phyloP scores from a whole-genome alignment of 2,329 filamentous ascomycete species.

The Colletotrichum eleusines region DNA sequence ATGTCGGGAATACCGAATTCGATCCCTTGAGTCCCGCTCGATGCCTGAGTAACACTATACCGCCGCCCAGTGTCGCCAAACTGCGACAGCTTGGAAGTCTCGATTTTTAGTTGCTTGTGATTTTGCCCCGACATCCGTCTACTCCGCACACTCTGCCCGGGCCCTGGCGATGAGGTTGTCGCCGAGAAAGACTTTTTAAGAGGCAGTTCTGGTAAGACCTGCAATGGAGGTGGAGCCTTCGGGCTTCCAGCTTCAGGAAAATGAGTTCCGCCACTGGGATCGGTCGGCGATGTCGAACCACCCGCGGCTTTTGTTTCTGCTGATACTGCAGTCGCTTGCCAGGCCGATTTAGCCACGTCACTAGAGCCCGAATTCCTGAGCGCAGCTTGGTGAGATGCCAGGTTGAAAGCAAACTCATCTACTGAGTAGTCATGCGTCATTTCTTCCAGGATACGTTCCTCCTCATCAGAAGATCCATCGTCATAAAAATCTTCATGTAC shows the following conservation, averaged over 20 bases:
- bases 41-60: conserved; percentile 29
- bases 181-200: conserved; percentile 46
- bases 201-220: conserved; percentile 60
- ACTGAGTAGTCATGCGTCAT: conserved; percentile 87
- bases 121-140: conserved; percentile 85
- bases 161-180: conserved; percentile 47
- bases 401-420: conserved; percentile 72
- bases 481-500: conserved; percentile 67
- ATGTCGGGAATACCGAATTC: conserved; percentile 16
- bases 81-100: conserved; percentile 65
- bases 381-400: conserved; percentile 50
- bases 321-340: conserved; percentile 74
- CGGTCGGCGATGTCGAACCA: conserved; percentile 10
- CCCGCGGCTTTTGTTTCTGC: conserved; percentile 32
- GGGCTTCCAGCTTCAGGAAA: conserved; percentile 45
- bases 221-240: conserved; percentile 63
- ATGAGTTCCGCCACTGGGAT: conserved; percentile 43
- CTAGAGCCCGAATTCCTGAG: conserved; percentile 87
- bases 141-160: conserved; percentile 72
- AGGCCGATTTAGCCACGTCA: conserved; percentile 80
- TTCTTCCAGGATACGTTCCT: conserved; percentile 85
- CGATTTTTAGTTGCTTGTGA: conserved; percentile 87
- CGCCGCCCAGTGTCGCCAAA: conserved; percentile 25
- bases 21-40: neutral
- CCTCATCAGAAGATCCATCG: conserved; percentile 75